phyloP scores from a whole-genome alignment of 1,284 basidiomycete species.

The Moniliophthora roreri region DNA sequence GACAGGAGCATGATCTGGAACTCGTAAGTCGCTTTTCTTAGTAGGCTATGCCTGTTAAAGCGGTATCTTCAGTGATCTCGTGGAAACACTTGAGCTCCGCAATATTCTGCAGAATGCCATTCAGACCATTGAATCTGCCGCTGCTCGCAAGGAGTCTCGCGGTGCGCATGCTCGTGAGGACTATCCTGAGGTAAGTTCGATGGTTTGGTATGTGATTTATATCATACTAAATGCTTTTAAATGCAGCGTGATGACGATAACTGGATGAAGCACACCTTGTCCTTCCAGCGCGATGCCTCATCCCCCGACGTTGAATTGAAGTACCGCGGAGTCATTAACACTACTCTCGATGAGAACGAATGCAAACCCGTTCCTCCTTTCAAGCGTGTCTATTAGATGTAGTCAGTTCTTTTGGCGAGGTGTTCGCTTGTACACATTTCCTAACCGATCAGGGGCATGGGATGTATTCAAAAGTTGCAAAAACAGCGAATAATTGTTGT shows the following conservation, averaged over 20 bases:
- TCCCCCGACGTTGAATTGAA: slow-evolving; percentile 85
- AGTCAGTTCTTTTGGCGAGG: no score
- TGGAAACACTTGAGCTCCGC: slow-evolving; percentile 96
- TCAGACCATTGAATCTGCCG: slow-evolving; percentile 94
- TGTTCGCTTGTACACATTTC: no score
- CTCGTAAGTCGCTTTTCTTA: slow-evolving; percentile 53
- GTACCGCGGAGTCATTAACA: slow-evolving; percentile 86
- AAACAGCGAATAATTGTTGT: no score
- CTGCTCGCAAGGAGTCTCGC: slow-evolving; percentile 95
- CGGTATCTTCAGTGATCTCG: slow-evolving; percentile 69
- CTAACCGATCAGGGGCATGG: no score
- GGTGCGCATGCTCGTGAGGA: slow-evolving; percentile 99
- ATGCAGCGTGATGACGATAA: slow-evolving; percentile 79
- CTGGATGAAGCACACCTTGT: slow-evolving; percentile 96
- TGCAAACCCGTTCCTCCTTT: slow-evolving; percentile 90
- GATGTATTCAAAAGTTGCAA: no score
- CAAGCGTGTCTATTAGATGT: slow-evolving; percentile 77
- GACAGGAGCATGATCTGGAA: slow-evolving; percentile 99
- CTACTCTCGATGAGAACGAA: slow-evolving; percentile 93
- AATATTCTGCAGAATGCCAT: slow-evolving; percentile 95
- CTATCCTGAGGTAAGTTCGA: slow-evolving; percentile 69
- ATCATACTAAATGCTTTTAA: background rate
- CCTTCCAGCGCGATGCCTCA: slow-evolving; percentile 76
- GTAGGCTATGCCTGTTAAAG: slow-evolving; percentile 6
- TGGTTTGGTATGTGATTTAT: slow-evolving; percentile 21